Evolutionary conservation across 192 early-diverging fungal genomes (phyloP).

Genomic region (Entomortierella parvispora): DNA sequence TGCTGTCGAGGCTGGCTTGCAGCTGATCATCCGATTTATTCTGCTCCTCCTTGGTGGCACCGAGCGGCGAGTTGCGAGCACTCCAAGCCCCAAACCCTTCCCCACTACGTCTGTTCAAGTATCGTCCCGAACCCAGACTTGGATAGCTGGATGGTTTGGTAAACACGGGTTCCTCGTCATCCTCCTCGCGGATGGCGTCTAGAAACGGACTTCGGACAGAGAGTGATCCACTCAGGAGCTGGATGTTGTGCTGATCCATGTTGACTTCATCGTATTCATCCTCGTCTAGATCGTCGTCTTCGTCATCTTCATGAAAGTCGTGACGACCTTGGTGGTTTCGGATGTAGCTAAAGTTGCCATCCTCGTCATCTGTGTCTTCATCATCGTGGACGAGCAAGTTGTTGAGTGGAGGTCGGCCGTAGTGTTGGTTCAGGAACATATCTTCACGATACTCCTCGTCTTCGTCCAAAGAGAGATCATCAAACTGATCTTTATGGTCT

Average conservation of each 20-base stretch:
- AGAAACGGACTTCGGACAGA: constrained; percentile 42
- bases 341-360: constrained; percentile 9
- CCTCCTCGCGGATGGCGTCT: constrained; percentile 49
- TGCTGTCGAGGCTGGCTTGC: constrained; percentile 23
- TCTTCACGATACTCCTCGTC: constrained; percentile 46
- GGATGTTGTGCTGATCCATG: constrained; percentile 48
- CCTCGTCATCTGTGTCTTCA: constrained; percentile 31
- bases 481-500: constrained; percentile 25
- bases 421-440: constrained; percentile 38
- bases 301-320: not conserved
- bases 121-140: constrained; percentile 21
- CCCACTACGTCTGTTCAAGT: constrained; percentile 17
- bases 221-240: constrained; percentile 41
- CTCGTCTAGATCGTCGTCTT: constrained; percentile 16
- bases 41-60: constrained; percentile 13
- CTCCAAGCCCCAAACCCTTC: constrained; percentile 12
- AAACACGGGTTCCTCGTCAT: constrained; percentile 45
- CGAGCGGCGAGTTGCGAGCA: constrained; percentile 5
- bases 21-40: constrained; percentile 13
- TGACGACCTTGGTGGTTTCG: constrained; percentile 2
- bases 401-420: constrained; percentile 19
- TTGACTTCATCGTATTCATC: constrained; percentile 44
- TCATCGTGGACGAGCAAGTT: constrained; percentile 35
- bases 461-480: constrained; percentile 31
- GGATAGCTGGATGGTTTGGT: constrained; percentile 51